A percentile compares a stretch with the other conserved stretches of the same genome.
Conservation (phyloP, 2,329 filamentous ascomycete genomes). For the Fusarium hostae region DNA sequence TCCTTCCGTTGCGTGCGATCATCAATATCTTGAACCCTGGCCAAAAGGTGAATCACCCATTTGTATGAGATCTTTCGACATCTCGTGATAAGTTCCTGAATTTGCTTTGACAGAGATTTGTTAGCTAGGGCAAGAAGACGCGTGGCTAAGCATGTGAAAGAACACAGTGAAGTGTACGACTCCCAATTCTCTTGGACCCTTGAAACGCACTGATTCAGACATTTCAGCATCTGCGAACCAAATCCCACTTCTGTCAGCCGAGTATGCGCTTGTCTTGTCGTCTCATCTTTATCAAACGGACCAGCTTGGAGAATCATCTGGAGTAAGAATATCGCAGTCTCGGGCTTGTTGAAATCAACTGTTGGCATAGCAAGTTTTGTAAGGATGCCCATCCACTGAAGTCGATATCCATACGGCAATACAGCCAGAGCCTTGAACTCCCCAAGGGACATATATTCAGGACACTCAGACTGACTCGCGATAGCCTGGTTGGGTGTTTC, state of each 20-base stretch:
- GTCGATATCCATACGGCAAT: conserved; percentile 25
- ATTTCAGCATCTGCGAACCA: not conserved
- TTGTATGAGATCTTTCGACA: conserved; percentile 17
- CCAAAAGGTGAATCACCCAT: conserved; percentile 18
- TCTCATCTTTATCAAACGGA: not conserved
- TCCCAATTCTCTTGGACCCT: conserved; percentile 40
- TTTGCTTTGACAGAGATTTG: rapidly evolving
- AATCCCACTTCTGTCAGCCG: conserved; percentile 10
- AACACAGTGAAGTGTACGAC: conserved; percentile 30
- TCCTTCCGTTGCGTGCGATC: conserved; percentile 17
- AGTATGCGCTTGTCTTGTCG: conserved; percentile 6
- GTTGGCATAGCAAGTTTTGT: conserved; percentile 35
- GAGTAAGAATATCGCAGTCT: conserved; percentile 33
- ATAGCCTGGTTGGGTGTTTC: conserved; percentile 62
- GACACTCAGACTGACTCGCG: conserved; percentile 60
- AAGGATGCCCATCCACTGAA: conserved; percentile 40
- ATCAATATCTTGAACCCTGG: not conserved
- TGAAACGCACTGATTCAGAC: not conserved
- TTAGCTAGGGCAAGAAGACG: conserved; percentile 24
- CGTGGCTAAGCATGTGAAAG: conserved; percentile 31
- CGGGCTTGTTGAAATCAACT: conserved; percentile 40
- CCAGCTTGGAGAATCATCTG: conserved; percentile 40
- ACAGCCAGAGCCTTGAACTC: conserved; percentile 60
- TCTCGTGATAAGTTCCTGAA: not conserved
- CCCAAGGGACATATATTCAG: conserved; percentile 58